Percentiles rank a stretch among this genome's conserved stretches.
Conservation (phyloP, 106 monocot species). For the Vanilla planifolia region DNA sequence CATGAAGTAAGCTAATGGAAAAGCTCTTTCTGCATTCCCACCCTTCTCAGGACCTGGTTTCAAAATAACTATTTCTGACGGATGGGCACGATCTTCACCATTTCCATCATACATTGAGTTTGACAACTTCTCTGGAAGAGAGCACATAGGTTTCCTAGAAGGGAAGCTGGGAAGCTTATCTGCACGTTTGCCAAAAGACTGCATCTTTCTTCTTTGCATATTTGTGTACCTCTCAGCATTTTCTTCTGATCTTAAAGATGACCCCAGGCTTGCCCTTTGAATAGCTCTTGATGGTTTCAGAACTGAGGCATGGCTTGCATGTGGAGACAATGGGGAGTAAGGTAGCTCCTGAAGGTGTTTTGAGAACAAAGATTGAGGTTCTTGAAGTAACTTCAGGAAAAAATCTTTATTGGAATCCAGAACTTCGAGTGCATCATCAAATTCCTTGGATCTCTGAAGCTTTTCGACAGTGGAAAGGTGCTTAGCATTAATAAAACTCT, state of each 20-base stretch:
- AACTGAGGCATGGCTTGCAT: constrained; percentile 38
- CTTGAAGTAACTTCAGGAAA: constrained; percentile 61
- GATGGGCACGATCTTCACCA: constrained; percentile 6
- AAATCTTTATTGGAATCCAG: constrained; percentile 52
- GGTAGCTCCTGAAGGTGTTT: constrained; percentile 49
- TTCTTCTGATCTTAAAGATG: constrained; percentile 14
- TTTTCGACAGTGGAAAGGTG: constrained; percentile 39
- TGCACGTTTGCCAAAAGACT: constrained; percentile 17
- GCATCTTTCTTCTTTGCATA: constrained; percentile 1
- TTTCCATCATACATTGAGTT: constrained; percentile 15
- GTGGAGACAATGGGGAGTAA: constrained; percentile 21
- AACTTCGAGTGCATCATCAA: constrained; percentile 52
- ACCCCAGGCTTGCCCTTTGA: constrained; percentile 3
- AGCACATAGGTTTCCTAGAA: constrained; percentile 23
- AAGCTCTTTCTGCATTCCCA: constrained; percentile 11
- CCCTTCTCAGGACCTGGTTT: constrained; percentile 53
- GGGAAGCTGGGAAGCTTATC: constrained; percentile 9
- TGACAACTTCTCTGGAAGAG: constrained; percentile 20
- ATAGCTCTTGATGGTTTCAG: constrained; percentile 30
- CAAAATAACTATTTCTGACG: constrained; percentile 64
- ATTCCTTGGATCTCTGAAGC: constrained; percentile 40
- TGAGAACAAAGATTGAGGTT: constrained; percentile 56
- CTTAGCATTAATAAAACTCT: constrained; percentile 49
- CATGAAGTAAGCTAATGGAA: constrained; percentile 13
- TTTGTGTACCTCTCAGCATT: constrained; percentile 6